Conservation (phyloP, 805 yeast species). For the Kodamaea laetipori region DNA sequence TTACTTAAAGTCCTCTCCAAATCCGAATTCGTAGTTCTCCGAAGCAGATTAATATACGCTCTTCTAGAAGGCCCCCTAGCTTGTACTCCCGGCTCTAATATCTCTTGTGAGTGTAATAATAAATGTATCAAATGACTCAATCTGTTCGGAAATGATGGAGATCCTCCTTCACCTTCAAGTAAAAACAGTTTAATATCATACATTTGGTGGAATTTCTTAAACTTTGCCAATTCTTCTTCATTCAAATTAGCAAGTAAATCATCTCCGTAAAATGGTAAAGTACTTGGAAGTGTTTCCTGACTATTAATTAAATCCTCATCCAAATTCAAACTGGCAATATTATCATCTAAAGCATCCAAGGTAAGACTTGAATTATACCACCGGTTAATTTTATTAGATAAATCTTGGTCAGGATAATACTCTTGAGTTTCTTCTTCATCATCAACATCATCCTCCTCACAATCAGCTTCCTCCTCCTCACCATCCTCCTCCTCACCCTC, state of each 20-base stretch:
- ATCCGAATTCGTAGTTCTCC: neutral
- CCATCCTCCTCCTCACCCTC: conserved; percentile 15
- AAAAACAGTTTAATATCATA: conserved; percentile 17
- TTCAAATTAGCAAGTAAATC: conserved; percentile 29
- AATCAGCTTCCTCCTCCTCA: conserved; percentile 13
- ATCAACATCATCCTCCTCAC: conserved; percentile 8
- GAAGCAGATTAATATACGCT: neutral
- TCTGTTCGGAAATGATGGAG: conserved; percentile 6
- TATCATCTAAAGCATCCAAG: conserved; percentile 30
- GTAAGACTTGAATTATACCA: conserved; percentile 16
- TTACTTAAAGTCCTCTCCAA: conserved; percentile 3
- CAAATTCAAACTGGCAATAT: conserved; percentile 40
- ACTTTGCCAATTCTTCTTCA: conserved; percentile 27
- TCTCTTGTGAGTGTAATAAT: conserved; percentile 5
- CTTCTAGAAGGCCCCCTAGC: neutral
- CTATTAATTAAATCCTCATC: conserved; percentile 27
- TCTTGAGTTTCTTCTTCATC: conserved; percentile 7
- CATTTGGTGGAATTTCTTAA: conserved; percentile 24
- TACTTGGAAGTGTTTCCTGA: neutral
- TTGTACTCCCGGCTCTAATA: neutral
- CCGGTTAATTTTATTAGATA: conserved; percentile 16
- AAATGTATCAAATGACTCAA: conserved; percentile 10
- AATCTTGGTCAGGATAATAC: conserved; percentile 3
- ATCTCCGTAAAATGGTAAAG: conserved; percentile 32
- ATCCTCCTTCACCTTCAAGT: conserved; percentile 4